phyloP scores from a whole-genome alignment of 2,329 filamentous ascomycete genomes.

The Trichophyton schoenleinii region DNA sequence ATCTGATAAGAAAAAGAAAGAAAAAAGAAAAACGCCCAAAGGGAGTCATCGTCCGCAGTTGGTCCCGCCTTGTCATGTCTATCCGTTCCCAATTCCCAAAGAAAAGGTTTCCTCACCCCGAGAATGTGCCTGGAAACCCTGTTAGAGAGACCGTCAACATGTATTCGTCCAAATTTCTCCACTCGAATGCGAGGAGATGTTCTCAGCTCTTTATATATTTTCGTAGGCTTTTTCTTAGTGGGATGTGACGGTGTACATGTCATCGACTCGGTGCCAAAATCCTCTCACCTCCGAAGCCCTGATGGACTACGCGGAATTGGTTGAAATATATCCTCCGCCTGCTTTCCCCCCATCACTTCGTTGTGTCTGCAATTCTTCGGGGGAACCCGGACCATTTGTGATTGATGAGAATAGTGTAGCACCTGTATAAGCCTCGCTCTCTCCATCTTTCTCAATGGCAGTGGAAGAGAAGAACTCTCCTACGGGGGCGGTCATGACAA shows the following conservation, averaged over 20 bases:
- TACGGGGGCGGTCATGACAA: not conserved
- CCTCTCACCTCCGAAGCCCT: not conserved
- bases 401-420: not conserved
- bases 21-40: not conserved
- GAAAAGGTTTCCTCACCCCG: not conserved
- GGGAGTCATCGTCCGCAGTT: not conserved
- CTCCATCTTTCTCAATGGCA: not conserved
- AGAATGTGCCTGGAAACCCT: not conserved
- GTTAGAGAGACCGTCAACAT: not conserved
- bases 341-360: not conserved
- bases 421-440: not conserved
- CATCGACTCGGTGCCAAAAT: not conserved
- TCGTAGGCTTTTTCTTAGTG: not conserved
- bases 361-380: not conserved
- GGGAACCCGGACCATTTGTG: not conserved
- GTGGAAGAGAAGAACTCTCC: not conserved
- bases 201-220: not conserved
- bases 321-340: not conserved
- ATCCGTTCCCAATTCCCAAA: not conserved
- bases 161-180: not conserved
- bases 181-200: not conserved
- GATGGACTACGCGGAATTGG: not conserved
- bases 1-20: constrained; percentile 2
- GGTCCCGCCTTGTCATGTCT: not conserved
- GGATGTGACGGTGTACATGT: not conserved